Evolutionary conservation across 2,329 filamentous ascomycete species (phyloP).

Genomic region (Monosporascus sp.): DNA sequence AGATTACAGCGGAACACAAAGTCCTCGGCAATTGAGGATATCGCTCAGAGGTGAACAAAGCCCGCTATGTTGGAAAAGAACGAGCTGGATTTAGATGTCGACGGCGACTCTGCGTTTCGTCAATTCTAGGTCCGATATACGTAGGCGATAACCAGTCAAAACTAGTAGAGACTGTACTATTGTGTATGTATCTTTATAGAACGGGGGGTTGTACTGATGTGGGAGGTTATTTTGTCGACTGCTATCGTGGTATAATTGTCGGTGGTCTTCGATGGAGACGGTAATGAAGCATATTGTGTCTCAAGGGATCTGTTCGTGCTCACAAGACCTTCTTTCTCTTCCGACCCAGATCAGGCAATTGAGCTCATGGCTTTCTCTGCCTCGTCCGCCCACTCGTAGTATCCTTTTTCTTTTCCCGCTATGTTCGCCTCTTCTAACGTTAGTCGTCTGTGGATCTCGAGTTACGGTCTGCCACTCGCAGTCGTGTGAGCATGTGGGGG

Average conservation of each 20-base stretch:
- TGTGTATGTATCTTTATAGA: background rate
- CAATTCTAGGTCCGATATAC: too few species aligned
- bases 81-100: background rate
- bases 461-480: background rate
- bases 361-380: slow-evolving; percentile 14
- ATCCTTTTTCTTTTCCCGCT: background rate
- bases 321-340: slow-evolving; percentile 6
- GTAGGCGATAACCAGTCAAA: background rate
- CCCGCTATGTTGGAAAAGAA: background rate
- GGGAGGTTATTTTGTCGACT: background rate
- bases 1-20: too few species aligned
- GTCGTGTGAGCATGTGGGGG: background rate
- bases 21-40: too few species aligned
- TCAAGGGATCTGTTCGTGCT: slow-evolving; percentile 6
- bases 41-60: too few species aligned
- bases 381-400: background rate
- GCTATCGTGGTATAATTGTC: slow-evolving; percentile 20
- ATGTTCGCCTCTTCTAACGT: too few species aligned
- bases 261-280: slow-evolving; percentile 23
- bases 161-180: background rate
- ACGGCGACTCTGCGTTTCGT: background rate
- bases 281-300: slow-evolving; percentile 21
- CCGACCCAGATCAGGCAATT: slow-evolving; percentile 5
- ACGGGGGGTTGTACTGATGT: background rate
- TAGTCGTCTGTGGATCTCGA: background rate